A percentile compares a stretch with the other conserved stretches of the same genome.
Conservation (phyloP, 2,329 filamentous ascomycete genomes). For the Epichloe aotearoae region DNA sequence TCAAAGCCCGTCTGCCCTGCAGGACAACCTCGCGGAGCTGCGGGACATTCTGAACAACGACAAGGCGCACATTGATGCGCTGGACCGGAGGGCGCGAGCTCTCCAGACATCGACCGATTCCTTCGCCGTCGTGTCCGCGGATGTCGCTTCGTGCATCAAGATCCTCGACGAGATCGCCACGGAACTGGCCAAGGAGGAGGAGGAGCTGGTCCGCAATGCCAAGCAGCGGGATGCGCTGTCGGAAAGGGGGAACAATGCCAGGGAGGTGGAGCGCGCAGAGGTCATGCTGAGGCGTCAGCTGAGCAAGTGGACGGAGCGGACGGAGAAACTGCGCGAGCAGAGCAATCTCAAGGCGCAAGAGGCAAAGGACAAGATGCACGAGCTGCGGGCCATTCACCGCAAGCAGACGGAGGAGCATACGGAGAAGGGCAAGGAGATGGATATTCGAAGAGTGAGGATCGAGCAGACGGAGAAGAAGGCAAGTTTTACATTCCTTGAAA, state of each 20-base stretch:
- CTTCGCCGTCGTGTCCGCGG: conserved; percentile 69
- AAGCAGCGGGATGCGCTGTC: conserved; percentile 77
- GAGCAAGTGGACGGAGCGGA: conserved; percentile 73
- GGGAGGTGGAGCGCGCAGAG: conserved; percentile 84
- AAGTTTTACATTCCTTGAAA: conserved; percentile 8
- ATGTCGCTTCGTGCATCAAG: conserved; percentile 80
- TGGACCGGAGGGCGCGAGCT: conserved; percentile 78
- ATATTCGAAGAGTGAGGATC: conserved; percentile 80
- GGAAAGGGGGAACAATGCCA: conserved; percentile 77
- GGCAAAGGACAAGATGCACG: conserved; percentile 82
- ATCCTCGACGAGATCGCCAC: conserved; percentile 73
- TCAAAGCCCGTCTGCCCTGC: conserved; percentile 73
- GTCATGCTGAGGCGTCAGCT: conserved; percentile 72
- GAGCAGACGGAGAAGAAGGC: conserved; percentile 99
- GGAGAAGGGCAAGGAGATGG: conserved; percentile 84
- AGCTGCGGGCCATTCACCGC: conserved; percentile 66
- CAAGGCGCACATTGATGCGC: conserved; percentile 70
- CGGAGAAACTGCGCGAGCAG: conserved; percentile 67
- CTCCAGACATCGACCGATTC: conserved; percentile 87
- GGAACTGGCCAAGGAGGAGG: conserved; percentile 85
- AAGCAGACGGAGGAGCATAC: conserved; percentile 71
- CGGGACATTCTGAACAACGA: conserved; percentile 65
- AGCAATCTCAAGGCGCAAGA: conserved; percentile 69
- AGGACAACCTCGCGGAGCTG: conserved; percentile 69
- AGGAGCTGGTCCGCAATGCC: conserved; percentile 68